phyloP scores from a whole-genome alignment of 164 flowering plant genomes.

The Magnolia kwangsiensis region DNA sequence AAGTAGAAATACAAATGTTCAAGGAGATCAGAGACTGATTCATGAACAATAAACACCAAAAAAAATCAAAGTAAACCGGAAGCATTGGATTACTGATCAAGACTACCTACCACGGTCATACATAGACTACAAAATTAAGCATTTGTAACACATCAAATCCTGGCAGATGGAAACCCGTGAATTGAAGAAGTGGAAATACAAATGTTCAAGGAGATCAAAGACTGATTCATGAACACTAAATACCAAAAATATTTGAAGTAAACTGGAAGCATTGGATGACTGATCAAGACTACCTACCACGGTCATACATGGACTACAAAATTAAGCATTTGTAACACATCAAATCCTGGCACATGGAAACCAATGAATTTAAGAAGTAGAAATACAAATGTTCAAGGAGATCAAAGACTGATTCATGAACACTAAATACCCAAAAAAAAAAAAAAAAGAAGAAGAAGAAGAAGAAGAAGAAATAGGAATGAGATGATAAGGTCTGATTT shows the following conservation, averaged over 20 bases:
- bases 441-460: not conserved
- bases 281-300: too few relatives aligned
- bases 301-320: too few relatives aligned
- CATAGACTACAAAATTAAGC: too few relatives aligned
- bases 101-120: too few relatives aligned
- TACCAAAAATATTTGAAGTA: not conserved
- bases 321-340: too few relatives aligned
- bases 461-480: not conserved
- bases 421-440: not conserved
- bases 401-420: not conserved
- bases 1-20: not conserved
- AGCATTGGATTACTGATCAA: not conserved
- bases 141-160: not conserved
- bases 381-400: not conserved
- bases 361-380: not conserved
- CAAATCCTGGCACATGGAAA: not conserved
- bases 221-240: not conserved
- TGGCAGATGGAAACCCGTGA: not conserved
- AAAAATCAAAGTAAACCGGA: not conserved
- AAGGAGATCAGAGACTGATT: not conserved
- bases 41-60: not conserved
- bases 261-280: not conserved
- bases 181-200: not conserved
- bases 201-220: not conserved
- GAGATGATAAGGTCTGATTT: too few relatives aligned